Evolutionary conservation across 805 yeast genomes (phyloP).

Genomic region (Ogataea naganishii): DNA sequence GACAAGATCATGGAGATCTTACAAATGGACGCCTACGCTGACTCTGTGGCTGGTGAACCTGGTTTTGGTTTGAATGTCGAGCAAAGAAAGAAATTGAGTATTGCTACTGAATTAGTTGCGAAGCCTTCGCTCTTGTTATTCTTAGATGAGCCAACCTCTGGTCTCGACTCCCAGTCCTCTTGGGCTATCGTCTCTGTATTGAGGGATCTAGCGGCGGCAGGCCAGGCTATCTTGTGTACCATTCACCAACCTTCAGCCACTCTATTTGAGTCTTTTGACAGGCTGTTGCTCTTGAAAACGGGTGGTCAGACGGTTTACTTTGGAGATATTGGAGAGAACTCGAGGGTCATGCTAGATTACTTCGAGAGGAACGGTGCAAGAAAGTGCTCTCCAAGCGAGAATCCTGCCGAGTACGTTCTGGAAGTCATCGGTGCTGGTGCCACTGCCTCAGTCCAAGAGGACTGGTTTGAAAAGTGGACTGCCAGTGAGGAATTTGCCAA

Average conservation of each 20-base stretch:
- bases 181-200: conserved; percentile 48
- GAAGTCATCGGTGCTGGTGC: conserved; percentile 79
- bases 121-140: conserved; percentile 44
- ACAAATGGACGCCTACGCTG: conserved; percentile 36
- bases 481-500: conserved; percentile 19
- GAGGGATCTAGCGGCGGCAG: conserved; percentile 39
- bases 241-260: conserved; percentile 43
- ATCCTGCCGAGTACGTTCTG: conserved; percentile 72
- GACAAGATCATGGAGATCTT: conserved; percentile 31
- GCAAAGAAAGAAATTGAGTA: conserved; percentile 43
- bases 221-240: conserved; percentile 53
- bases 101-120: conserved; percentile 48
- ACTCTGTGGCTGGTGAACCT: conserved; percentile 38
- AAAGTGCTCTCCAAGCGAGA: conserved; percentile 49
- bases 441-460: conserved; percentile 46
- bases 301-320: conserved; percentile 49
- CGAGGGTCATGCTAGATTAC: conserved; percentile 32
- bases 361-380: conserved; percentile 53
- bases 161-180: conserved; percentile 51
- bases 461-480: conserved; percentile 61
- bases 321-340: conserved; percentile 43
- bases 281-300: conserved; percentile 33
- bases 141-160: conserved; percentile 56
- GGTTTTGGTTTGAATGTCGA: conserved; percentile 48
- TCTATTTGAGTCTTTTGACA: conserved; percentile 34